phyloP scores from a whole-genome alignment of 306 rosid species.

The Hippophae gyantsensis region DNA sequence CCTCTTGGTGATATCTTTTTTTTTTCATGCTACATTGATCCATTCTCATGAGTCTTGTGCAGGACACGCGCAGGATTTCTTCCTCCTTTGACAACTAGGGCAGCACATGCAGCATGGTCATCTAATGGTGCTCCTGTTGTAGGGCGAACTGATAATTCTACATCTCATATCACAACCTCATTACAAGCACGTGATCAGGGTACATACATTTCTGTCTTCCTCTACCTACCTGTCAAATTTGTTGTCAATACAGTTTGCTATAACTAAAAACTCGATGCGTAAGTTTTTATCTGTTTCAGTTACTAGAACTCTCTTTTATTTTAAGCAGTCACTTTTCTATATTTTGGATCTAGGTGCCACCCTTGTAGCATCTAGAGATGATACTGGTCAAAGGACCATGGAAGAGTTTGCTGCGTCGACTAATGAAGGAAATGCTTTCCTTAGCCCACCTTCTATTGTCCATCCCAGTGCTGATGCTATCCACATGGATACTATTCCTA shows the following conservation, averaged over 20 bases:
- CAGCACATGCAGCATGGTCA: constrained; percentile 85
- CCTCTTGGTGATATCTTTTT: background rate
- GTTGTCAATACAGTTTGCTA: no score
- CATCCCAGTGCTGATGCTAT: constrained; percentile 23
- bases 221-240: background rate
- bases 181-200: constrained; percentile 38
- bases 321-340: background rate
- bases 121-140: constrained; percentile 28
- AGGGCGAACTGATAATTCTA: constrained; percentile 21
- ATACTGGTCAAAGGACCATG: constrained; percentile 18
- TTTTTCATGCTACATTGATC: background rate
- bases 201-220: constrained; percentile 5
- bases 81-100: constrained; percentile 71
- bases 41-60: constrained; percentile 19
- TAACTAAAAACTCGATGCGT: background rate
- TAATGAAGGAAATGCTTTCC: constrained; percentile 30
- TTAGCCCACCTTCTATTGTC: constrained; percentile 26
- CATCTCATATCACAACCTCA: constrained; percentile 16
- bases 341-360: constrained; percentile 33
- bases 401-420: constrained; percentile 24
- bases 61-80: constrained; percentile 63
- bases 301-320: background rate
- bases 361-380: constrained; percentile 20
- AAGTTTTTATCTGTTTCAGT: background rate
- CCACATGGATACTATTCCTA: constrained; percentile 21